Evolutionary conservation across 2,329 filamentous ascomycete species (phyloP).

Genomic region (Xylaria multiplex): DNA sequence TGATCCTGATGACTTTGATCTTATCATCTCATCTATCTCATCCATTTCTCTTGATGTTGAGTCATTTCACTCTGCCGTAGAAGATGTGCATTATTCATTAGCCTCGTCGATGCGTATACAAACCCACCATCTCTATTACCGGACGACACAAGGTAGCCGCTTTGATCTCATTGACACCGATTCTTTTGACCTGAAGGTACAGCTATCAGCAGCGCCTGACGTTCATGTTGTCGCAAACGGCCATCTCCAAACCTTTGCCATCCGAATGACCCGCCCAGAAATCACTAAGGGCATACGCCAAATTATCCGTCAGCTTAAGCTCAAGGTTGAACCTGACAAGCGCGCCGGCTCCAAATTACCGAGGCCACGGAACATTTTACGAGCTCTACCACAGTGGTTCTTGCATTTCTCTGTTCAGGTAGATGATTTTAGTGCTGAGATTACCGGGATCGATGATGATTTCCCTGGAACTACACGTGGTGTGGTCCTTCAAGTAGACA

Average conservation of each 20-base stretch:
- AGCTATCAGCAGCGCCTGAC: constrained; percentile 86
- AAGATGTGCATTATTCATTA: constrained; percentile 87
- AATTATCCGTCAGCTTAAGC: constrained; percentile 84
- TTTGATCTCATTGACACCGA: constrained; percentile 91
- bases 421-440: constrained; percentile 87
- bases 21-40: constrained; percentile 94
- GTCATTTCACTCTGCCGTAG: constrained; percentile 89
- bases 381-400: constrained; percentile 85
- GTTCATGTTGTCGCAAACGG: constrained; percentile 83
- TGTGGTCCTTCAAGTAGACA: constrained; percentile 85
- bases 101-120: constrained; percentile 84
- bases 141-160: constrained; percentile 81
- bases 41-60: constrained; percentile 93
- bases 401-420: constrained; percentile 85
- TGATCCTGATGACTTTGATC: constrained; percentile 84
- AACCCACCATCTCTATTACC: constrained; percentile 92
- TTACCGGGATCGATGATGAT: constrained; percentile 85
- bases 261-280: constrained; percentile 90
- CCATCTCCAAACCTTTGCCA: constrained; percentile 84
- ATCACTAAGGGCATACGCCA: constrained; percentile 93
- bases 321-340: constrained; percentile 73
- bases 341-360: constrained; percentile 59
- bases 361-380: constrained; percentile 74
- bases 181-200: constrained; percentile 84
- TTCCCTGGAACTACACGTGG: constrained; percentile 86